phyloP scores from a whole-genome alignment of 768 basidiomycete species.

The Rhodotorula taiwanensis region DNA sequence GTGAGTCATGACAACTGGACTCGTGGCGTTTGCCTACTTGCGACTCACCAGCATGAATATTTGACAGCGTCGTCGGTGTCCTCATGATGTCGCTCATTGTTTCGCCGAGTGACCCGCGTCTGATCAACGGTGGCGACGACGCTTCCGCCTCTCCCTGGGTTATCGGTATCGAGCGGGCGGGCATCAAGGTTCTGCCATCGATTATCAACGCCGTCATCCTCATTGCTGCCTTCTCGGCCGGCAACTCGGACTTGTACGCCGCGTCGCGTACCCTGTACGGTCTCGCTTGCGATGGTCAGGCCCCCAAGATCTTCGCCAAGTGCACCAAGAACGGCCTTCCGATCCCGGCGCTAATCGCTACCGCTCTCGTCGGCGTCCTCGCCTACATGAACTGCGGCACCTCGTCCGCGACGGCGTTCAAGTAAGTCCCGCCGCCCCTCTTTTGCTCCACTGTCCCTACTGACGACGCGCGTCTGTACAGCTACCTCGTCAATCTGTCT shows the following conservation, averaged over 20 bases:
- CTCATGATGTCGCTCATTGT: constrained; percentile 67
- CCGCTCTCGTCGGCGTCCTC: constrained; percentile 54
- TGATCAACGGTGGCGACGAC: constrained; percentile 5
- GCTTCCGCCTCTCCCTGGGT: constrained; percentile 57
- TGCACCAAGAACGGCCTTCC: constrained; percentile 65
- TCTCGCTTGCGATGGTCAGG: constrained; percentile 69
- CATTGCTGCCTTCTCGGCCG: constrained; percentile 66
- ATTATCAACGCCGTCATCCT: constrained; percentile 57
- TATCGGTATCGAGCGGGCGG: constrained; percentile 50
- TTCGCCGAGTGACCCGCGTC: constrained; percentile 62
- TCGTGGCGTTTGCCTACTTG: neutral
- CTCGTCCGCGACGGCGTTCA: constrained; percentile 42
- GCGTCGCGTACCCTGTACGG: constrained; percentile 72
- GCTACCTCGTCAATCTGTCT: neutral
- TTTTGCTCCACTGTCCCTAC: constrained; percentile 3
- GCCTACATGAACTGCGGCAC: constrained; percentile 65
- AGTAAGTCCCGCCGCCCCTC: constrained; percentile 6
- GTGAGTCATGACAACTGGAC: constrained; percentile 39
- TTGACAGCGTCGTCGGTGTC: constrained; percentile 13
- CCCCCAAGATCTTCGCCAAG: constrained; percentile 67
- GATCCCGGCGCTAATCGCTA: constrained; percentile 62
- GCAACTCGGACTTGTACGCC: constrained; percentile 67
- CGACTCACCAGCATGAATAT: neutral
- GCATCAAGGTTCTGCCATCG: constrained; percentile 77
- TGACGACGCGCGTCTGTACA: neutral